Evolutionary conservation across 2,329 filamentous ascomycete species (phyloP), one percentile per base, ranked within the genome.

Genomic region (Teratosphaeria viscida): DNA sequence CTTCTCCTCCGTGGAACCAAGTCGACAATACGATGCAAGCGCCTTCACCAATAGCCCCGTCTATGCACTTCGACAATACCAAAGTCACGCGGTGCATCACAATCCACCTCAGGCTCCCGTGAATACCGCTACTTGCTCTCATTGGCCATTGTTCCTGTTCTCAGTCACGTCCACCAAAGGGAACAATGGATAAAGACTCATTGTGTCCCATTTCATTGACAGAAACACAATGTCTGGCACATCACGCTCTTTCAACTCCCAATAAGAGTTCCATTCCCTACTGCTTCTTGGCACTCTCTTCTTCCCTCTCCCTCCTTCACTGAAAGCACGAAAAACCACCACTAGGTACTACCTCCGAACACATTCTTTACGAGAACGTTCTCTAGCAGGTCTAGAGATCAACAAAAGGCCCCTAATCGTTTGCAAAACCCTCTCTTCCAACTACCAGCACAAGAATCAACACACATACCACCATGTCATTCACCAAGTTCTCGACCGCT

Each of bases 401-500:
- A 29, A 5, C 27, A 54, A 35, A 39, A n/a, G 39, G 11, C n/a
- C 5, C 7, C 12, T 34, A 27, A 32, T 37, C 43, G 43, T 16
- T 49, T 53, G 47, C 32, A 47, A 29, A 37, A 49, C 43, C 35
- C 26, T 43, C 37, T 49, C 39, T 55, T 12, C 37, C 49, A 49
- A 59, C 27, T 47, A 23, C 10, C n/a, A 57, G 14, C 16, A 58
- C 55, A 39, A 49, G 14, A 29, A 58, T 16, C 54, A 52, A 7
- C 27, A 55, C 47, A 58, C 27, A 57, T 54, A 52, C 54, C 19
- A 61, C 56, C 12, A 61, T 53, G 32, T 57, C 58, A 54, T 53
- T 59, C 55, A 64, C 57, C 52, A 67, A 59, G 56, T 58, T 52
- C 56, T 26, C 49, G 34, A 59, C 57, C 59, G 55, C 57, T 29